Conservation (phyloP, 352 stramenopile species). For the Globisporangium megalacanthum region DNA sequence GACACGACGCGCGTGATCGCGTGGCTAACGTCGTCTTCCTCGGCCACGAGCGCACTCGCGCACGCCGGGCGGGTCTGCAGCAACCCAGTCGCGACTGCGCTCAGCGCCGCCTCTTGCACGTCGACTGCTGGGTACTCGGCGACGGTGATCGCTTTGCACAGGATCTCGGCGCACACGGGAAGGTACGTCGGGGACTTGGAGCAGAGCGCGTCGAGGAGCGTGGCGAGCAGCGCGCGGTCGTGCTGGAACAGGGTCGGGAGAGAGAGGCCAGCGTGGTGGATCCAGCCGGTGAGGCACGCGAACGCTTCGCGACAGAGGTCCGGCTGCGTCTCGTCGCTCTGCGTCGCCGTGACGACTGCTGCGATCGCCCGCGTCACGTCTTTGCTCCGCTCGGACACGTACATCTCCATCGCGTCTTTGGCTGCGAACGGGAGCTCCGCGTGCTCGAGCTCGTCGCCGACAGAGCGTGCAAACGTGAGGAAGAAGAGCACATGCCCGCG, state of each 20-base stretch:
- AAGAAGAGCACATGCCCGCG: conserved; percentile 38
- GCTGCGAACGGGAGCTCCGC: conserved; percentile 48
- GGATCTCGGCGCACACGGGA: conserved; percentile 39
- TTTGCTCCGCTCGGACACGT: conserved; percentile 35
- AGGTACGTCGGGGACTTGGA: conserved; percentile 40
- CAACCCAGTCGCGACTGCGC: conserved; percentile 35
- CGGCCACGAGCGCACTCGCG: conserved; percentile 36
- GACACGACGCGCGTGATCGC: conserved; percentile 55
- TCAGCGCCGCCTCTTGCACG: conserved; percentile 37
- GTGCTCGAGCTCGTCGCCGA: conserved; percentile 67
- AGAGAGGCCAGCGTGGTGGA: conserved; percentile 49
- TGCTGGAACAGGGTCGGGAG: conserved; percentile 40
- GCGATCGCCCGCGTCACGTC: conserved; percentile 39
- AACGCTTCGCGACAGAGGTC: conserved; percentile 50
- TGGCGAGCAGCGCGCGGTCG: conserved; percentile 32
- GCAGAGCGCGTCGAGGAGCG: conserved; percentile 42
- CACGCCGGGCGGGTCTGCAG: conserved; percentile 40
- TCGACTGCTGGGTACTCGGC: conserved; percentile 46
- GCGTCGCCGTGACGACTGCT: conserved; percentile 31
- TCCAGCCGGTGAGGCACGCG: conserved; percentile 51
- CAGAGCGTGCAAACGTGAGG: conserved; percentile 45
- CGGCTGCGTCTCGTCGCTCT: conserved; percentile 16
- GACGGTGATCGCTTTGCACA: conserved; percentile 52
- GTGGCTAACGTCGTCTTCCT: conserved; percentile 57
- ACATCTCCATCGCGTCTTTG: conserved; percentile 62